Base-by-base conservation (phyloP, 148 eudicot species). In the Cornus kousa region DNA sequence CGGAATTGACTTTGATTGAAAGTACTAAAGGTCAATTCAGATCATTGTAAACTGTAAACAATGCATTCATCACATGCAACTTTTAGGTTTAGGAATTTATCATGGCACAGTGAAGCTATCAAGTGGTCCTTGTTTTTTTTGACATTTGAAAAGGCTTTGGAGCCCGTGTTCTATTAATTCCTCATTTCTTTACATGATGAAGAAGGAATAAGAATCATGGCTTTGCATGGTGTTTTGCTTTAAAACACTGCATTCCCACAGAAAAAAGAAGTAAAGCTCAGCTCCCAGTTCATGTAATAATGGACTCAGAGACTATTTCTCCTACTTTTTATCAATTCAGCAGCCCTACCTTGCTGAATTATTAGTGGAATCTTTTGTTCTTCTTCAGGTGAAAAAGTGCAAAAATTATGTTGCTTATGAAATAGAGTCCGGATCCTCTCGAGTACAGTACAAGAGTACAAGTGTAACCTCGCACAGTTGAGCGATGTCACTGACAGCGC, bases 1-100 rank as follows among this genome's bases (percentile, higher is more conserved):
- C 1, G 73, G 48, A 28, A 78, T 74, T 9, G 76, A 77, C 59
- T 77, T 76, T 23, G 53, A 80, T 74, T 83, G 80, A 79, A 65
- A 40, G 50, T 43, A 17, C 16, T 5, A 72, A 67, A 43, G 48
- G 69, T 53, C 59, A 68, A 75, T 78, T 67, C 24, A 64, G 77
- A 67, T 74, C 72, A 50, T 43, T 68, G 46, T 19, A 78, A 28
- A 53, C 20, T 35, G 67, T 37, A 22, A n/a, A 35, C 12, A 8
- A 28, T 59, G 60, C 37, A 60, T 78, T 72, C 37, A 24, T 46
- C 81, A 79, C 76, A 72, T 79, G 81, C 64, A 67, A 64, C 17
- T 13, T 53, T 53, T 53, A 11, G 59, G 17, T 2, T 53, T 53
- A 9, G 59, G 19, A 14, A 11, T 11, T 53, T 53, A 53, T 53